phyloP scores from a whole-genome alignment of 805 yeast genomes.

The Isabelozyma heimii region DNA sequence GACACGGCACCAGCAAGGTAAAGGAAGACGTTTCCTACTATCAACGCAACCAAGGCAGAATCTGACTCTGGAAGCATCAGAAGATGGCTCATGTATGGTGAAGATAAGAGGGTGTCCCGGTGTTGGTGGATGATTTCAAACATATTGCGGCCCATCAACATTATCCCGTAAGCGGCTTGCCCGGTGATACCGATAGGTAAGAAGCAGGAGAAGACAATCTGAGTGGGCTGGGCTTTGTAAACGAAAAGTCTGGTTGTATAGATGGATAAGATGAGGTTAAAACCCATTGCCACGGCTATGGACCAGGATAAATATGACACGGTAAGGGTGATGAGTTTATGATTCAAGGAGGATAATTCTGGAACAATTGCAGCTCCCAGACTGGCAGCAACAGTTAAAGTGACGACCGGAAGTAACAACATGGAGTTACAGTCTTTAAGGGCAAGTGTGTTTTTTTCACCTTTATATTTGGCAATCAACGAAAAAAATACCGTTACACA shows the following conservation, averaged over 20 bases:
- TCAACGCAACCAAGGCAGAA: background rate
- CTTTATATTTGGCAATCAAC: constrained; percentile 36
- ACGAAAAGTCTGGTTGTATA: constrained; percentile 59
- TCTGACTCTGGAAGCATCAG: constrained; percentile 5
- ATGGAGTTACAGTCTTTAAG: constrained; percentile 49
- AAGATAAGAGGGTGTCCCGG: constrained; percentile 6
- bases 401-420: constrained; percentile 71
- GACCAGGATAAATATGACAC: constrained; percentile 63
- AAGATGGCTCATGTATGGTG: constrained; percentile 18
- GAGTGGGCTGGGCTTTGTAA: constrained; percentile 57
- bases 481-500: constrained; percentile 57
- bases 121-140: constrained; percentile 15
- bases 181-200: constrained; percentile 84
- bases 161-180: constrained; percentile 73
- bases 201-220: constrained; percentile 61
- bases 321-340: constrained; percentile 52
- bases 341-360: constrained; percentile 38
- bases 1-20: constrained; percentile 32
- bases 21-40: constrained; percentile 9
- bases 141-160: constrained; percentile 50
- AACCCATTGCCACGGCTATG: constrained; percentile 62
- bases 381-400: constrained; percentile 73
- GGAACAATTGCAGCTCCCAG: constrained; percentile 58
- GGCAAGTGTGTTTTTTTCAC: constrained; percentile 16
- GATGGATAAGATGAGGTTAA: constrained; percentile 51